Conservation (phyloP, 2,329 filamentous ascomycete species). For the Helminthosporium solani region DNA sequence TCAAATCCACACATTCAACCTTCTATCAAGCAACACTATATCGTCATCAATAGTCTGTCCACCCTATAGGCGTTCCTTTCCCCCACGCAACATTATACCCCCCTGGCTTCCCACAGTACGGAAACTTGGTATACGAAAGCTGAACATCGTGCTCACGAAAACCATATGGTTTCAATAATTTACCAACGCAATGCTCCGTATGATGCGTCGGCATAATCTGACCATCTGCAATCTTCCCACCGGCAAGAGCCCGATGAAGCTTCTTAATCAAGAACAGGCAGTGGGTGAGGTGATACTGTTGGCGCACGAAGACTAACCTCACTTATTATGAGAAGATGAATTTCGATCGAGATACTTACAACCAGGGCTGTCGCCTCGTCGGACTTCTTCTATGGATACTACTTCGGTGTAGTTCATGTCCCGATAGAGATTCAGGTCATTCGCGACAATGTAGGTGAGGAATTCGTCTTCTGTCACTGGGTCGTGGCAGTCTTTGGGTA, state of each 20-base stretch:
- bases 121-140: conserved; percentile 7
- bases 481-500: conserved; percentile 1
- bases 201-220: conserved; percentile 6
- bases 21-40: no score
- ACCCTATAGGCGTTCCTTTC: background rate
- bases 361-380: background rate
- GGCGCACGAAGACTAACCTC: conserved; percentile 1
- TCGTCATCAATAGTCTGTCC: background rate
- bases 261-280: conserved; percentile 6
- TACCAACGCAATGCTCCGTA: conserved; percentile 3
- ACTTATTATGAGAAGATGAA: conserved; percentile 45
- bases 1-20: no score
- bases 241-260: conserved; percentile 1
- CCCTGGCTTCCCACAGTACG: conserved; percentile 5
- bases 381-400: conserved; percentile 3
- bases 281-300: conserved; percentile 4
- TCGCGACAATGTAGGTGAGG: conserved; percentile 1
- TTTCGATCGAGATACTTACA: conserved; percentile 1
- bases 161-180: background rate
- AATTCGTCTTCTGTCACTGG: conserved; percentile 4
- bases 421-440: conserved; percentile 4
- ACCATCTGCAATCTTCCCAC: conserved; percentile 1
- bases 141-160: conserved; percentile 3
- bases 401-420: conserved; percentile 3
- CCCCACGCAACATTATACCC: conserved; percentile 4